Conservation (phyloP, 2,329 filamentous ascomycete genomes). For the Trichocomaceae sp. region DNA sequence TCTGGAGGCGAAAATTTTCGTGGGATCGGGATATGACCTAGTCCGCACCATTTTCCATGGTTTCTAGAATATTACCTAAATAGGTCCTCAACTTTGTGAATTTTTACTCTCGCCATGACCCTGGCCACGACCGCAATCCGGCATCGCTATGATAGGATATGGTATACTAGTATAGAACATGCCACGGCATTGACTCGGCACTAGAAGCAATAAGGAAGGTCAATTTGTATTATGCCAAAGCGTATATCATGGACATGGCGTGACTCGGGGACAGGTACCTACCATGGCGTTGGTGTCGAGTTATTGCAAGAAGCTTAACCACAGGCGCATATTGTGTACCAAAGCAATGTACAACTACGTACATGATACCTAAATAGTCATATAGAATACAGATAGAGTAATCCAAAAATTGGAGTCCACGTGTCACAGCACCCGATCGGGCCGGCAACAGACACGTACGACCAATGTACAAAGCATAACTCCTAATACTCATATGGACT, state of each 20-base stretch:
- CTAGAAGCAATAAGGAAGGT: conserved; percentile 8
- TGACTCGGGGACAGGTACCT: too few species aligned
- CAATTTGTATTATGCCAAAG: background rate
- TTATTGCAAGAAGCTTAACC: background rate
- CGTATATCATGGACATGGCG: background rate
- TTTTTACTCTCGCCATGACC: background rate
- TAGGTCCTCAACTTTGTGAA: too few species aligned
- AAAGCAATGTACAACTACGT: background rate
- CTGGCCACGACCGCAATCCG: background rate
- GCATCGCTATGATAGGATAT: too few species aligned
- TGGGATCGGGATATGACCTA: background rate
- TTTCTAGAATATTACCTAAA: background rate
- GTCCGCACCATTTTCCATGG: background rate
- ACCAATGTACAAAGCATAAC: too few species aligned
- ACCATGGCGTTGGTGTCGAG: background rate
- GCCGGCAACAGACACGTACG: too few species aligned
- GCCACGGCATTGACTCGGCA: background rate
- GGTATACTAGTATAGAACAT: too few species aligned
- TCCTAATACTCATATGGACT: too few species aligned
- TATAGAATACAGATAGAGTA: too few species aligned
- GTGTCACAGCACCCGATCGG: too few species aligned
- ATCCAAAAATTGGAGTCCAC: too few species aligned
- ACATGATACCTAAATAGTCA: too few species aligned
- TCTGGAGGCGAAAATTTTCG: background rate
- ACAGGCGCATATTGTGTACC: background rate